Percentiles rank a stretch among this genome's conserved stretches.
Evolutionary conservation across 768 basidiomycete genomes (phyloP).

Genomic region (Serpula lacrymans): DNA sequence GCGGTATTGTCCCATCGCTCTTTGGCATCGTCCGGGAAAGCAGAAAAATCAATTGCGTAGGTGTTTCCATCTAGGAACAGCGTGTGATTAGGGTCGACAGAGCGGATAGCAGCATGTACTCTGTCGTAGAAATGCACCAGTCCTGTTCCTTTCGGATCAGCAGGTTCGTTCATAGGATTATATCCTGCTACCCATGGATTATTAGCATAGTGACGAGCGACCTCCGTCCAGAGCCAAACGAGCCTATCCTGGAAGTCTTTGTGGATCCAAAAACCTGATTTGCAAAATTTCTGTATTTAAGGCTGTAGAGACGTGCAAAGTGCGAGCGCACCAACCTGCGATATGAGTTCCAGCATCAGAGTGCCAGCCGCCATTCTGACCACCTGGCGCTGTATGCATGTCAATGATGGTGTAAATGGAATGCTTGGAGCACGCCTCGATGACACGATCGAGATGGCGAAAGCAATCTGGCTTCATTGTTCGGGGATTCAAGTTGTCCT

Average conservation of each 20-base stretch:
- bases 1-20: slow-evolving; percentile 34
- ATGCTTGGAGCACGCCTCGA: slow-evolving; percentile 65
- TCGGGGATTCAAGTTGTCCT: slow-evolving; percentile 75
- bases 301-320: neutral
- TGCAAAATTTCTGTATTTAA: neutral
- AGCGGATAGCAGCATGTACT: slow-evolving; percentile 37
- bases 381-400: slow-evolving; percentile 68
- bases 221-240: slow-evolving; percentile 36
- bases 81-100: slow-evolving; percentile 39
- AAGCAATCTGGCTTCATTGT: slow-evolving; percentile 68
- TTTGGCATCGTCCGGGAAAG: slow-evolving; percentile 23
- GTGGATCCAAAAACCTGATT: slow-evolving; percentile 35
- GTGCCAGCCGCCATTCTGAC: slow-evolving; percentile 76
- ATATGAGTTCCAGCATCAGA: slow-evolving; percentile 63
- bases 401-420: slow-evolving; percentile 77
- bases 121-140: slow-evolving; percentile 36
- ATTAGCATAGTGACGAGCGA: slow-evolving; percentile 39
- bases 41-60: slow-evolving; percentile 32
- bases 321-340: slow-evolving; percentile 26
- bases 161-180: slow-evolving; percentile 45
- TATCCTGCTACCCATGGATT: slow-evolving; percentile 47
- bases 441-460: slow-evolving; percentile 73
- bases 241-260: slow-evolving; percentile 42
- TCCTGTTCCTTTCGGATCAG: slow-evolving; percentile 33
- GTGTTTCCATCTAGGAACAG: slow-evolving; percentile 43